phyloP scores from a whole-genome alignment of 2,329 filamentous ascomycete species.

The Ilyonectria mors-panacis region DNA sequence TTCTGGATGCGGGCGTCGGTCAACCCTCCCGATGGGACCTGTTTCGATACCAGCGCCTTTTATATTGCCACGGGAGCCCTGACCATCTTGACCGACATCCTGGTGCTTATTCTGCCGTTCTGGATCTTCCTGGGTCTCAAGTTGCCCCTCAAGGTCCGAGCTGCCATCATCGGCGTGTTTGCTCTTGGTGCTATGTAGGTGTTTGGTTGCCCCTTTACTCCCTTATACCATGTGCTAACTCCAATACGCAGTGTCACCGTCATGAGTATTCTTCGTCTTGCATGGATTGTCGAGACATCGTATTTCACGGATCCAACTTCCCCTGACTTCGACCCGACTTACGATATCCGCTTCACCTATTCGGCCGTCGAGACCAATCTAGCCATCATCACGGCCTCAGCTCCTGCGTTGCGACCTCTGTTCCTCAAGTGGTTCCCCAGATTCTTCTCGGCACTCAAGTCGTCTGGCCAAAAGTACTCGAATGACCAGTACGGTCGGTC shows the following conservation, averaged over 20 bases:
- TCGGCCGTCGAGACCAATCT: constrained; percentile 55
- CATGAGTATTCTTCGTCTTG: constrained; percentile 53
- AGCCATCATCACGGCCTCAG: constrained; percentile 55
- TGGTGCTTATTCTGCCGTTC: constrained; percentile 57
- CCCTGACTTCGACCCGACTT: constrained; percentile 38
- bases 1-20: constrained; percentile 27
- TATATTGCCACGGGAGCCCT: constrained; percentile 54
- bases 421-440: constrained; percentile 53
- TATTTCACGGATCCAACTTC: constrained; percentile 24
- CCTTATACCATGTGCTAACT: constrained; percentile 2
- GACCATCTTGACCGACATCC: constrained; percentile 59
- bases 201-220: not conserved
- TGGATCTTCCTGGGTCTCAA: constrained; percentile 58
- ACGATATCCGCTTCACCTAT: constrained; percentile 53
- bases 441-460: constrained; percentile 47
- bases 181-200: constrained; percentile 55
- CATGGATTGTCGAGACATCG: constrained; percentile 44
- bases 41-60: constrained; percentile 51
- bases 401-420: constrained; percentile 54
- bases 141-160: constrained; percentile 54
- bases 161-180: constrained; percentile 58
- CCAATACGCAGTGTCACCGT: constrained; percentile 49
- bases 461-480: constrained; percentile 31
- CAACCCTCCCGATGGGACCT: constrained; percentile 38
- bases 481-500: constrained; percentile 33